Evolutionary conservation across 495 filamentous ascomycete genomes (phyloP).

Genomic region (Hypoxylon trugodes): DNA sequence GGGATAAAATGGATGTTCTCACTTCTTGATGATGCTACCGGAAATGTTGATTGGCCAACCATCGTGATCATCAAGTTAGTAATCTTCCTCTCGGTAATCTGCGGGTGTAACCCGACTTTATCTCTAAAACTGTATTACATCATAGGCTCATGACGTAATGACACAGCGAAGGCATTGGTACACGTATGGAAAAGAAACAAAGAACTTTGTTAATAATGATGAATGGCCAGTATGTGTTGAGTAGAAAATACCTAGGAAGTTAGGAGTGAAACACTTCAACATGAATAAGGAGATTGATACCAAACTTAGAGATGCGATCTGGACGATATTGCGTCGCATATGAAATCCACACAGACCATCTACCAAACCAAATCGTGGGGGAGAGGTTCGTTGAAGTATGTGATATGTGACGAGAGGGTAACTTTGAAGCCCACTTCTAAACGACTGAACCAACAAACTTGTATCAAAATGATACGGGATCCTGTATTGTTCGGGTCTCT

Average conservation of each 20-base stretch:
- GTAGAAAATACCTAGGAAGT: not conserved
- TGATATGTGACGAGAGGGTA: conserved; percentile 7
- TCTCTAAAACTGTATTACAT: conserved; percentile 23
- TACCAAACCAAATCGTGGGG: conserved; percentile 1
- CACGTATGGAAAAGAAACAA: not conserved
- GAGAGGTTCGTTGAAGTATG: conserved; percentile 1
- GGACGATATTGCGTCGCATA: conserved; percentile 4
- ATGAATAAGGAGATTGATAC: not conserved
- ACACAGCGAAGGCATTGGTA: not conserved
- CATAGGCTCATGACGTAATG: conserved; percentile 37
- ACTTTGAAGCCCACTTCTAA: not conserved
- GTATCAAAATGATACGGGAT: conserved; percentile 18
- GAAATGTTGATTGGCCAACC: conserved; percentile 4
- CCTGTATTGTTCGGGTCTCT: conserved; percentile 3
- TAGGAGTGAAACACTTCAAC: not conserved
- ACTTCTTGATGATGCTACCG: conserved; percentile 6
- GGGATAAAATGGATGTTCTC: not conserved
- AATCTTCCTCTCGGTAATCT: conserved; percentile 13
- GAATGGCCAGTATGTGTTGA: not conserved
- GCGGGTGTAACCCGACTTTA: not conserved
- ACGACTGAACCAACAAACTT: conserved; percentile 13
- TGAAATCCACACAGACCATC: not conserved
- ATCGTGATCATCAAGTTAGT: conserved; percentile 2
- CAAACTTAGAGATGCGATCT: not conserved
- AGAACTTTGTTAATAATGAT: not conserved